These are phyloP conservation scores for Fusarium keratoplasticum DNA, from an alignment of 2,329 filamentous ascomycete species.

Conservation along the genomic window DNA sequence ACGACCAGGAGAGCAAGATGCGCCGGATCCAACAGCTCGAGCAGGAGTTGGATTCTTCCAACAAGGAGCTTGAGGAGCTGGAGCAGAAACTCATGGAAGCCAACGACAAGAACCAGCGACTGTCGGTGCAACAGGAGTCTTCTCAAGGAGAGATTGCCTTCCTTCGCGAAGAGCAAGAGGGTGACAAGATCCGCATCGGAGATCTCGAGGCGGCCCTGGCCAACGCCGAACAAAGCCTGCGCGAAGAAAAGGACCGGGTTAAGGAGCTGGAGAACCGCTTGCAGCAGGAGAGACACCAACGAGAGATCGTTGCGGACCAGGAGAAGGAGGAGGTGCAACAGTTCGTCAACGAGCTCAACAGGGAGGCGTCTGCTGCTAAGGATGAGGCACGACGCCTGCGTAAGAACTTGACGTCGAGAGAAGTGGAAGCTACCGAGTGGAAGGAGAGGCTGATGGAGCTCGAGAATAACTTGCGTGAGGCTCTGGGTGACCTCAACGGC, in stretches of 20 bases:
- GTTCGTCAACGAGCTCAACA: conserved; percentile 91
- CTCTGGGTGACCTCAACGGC: conserved; percentile 87
- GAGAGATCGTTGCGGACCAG: conserved; percentile 85
- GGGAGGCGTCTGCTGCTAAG: conserved; percentile 82
- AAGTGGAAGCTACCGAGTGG: conserved; percentile 91
- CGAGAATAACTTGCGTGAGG: conserved; percentile 87
- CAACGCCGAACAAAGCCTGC: conserved; percentile 80
- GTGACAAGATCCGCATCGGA: conserved; percentile 97
- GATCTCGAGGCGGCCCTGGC: conserved; percentile 88
- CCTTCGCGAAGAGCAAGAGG: conserved; percentile 94
- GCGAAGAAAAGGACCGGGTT: conserved; percentile 84
- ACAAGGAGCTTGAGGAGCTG: conserved; percentile 86
- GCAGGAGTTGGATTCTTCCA: conserved; percentile 83
- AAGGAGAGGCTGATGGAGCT: conserved; percentile 91
- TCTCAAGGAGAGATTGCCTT: conserved; percentile 94
- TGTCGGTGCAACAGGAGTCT: conserved; percentile 92
- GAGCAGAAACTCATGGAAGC: conserved; percentile 87
- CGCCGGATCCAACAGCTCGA: conserved; percentile 86
- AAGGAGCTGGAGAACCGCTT: conserved; percentile 81
- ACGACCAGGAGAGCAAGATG: conserved; percentile 84
- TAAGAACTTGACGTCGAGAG: conserved; percentile 83
- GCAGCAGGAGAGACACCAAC: conserved; percentile 83
- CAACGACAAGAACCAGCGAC: conserved; percentile 86
- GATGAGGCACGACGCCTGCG: conserved; percentile 86
- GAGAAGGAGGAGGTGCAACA: conserved; percentile 97